Evolutionary conservation across 2,329 filamentous ascomycete genomes (phyloP).

Genomic region (Periconia digitata): DNA sequence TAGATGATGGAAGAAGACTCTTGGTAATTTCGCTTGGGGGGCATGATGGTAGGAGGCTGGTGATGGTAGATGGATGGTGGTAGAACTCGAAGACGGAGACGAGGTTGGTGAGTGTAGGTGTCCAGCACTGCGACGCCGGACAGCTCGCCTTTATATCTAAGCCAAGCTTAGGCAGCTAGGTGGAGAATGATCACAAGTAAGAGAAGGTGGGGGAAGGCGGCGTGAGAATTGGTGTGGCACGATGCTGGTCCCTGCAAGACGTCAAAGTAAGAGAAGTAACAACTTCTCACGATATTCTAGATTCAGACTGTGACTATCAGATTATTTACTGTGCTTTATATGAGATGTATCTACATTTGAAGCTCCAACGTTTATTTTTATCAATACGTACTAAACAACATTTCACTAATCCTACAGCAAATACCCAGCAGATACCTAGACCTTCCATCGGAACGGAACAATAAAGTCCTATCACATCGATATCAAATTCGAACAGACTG

Average conservation of each 20-base stretch:
- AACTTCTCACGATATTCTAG: background rate
- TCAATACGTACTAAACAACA: too few species aligned
- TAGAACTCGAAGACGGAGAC: background rate
- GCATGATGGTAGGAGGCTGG: background rate
- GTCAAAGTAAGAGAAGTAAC: background rate
- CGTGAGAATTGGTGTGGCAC: background rate
- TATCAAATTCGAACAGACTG: too few species aligned
- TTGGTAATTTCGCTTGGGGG: background rate
- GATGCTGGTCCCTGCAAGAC: background rate
- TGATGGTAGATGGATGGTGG: background rate
- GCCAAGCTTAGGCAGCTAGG: background rate
- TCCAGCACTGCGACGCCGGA: background rate
- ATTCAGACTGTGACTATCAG: too few species aligned
- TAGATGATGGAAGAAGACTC: background rate
- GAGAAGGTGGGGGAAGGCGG: background rate
- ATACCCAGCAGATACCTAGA: too few species aligned
- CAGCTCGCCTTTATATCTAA: background rate
- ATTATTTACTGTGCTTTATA: too few species aligned
- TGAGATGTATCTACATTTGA: too few species aligned
- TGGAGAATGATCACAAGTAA: background rate
- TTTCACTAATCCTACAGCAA: too few species aligned
- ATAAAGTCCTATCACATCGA: too few species aligned
- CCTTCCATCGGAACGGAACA: too few species aligned
- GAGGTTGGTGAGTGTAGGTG: background rate
- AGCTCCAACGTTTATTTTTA: too few species aligned